These are phyloP conservation scores for Fragilaria radians DNA, from an alignment of 108 stramenopile genomes.

Conservation along the genomic window DNA sequence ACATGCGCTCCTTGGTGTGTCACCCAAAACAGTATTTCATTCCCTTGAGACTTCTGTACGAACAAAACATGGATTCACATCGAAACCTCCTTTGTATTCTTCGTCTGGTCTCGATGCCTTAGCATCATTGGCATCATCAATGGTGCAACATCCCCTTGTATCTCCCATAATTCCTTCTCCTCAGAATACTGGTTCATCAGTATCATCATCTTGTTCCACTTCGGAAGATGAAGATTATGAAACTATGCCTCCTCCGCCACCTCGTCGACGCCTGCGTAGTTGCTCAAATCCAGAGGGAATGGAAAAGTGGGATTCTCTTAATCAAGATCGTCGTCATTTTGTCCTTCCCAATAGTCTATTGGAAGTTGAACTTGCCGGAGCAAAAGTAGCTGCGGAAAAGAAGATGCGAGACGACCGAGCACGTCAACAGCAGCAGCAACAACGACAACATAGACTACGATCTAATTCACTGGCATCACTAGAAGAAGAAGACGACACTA, in stretches of 20 bases:
- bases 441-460: conserved; percentile 8
- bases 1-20: conserved; percentile 31
- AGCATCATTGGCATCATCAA: conserved; percentile 30
- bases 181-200: background rate
- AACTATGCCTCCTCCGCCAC: conserved; percentile 61
- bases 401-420: conserved; percentile 3
- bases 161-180: background rate
- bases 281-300: conserved; percentile 87
- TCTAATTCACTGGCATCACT: conserved; percentile 5
- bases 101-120: conserved; percentile 46
- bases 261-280: conserved; percentile 50
- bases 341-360: conserved; percentile 67
- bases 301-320: conserved; percentile 75
- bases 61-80: conserved; percentile 4
- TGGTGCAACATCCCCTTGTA: background rate
- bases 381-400: conserved; percentile 38
- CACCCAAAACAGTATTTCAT: no score
- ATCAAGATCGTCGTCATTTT: conserved; percentile 50
- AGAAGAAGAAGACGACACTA: conserved; percentile 10
- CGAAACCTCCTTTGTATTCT: conserved; percentile 9
- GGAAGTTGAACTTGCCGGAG: conserved; percentile 78
- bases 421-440: background rate
- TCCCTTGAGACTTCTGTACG: no score
- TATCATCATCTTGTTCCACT: conserved; percentile 24
- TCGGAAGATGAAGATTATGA: conserved; percentile 51